Evolutionary conservation across 1,284 basidiomycete genomes (phyloP).

Genomic region (Fistulina hepatica): DNA sequence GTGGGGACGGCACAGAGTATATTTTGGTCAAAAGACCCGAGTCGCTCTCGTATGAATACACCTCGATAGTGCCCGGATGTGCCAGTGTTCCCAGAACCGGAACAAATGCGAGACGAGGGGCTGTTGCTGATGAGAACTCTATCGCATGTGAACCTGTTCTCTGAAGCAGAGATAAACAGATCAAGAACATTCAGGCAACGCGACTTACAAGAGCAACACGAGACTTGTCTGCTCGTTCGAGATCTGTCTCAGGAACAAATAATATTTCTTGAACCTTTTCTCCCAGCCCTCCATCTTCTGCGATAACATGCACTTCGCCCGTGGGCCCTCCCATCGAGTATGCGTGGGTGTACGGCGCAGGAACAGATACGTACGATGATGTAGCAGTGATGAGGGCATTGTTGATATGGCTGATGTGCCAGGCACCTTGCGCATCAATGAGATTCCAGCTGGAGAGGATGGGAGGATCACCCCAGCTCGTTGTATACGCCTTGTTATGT

Average conservation of each 20-base stretch:
- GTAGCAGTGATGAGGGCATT: constrained; percentile 36
- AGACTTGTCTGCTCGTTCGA: constrained; percentile 36
- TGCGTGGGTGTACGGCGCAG: constrained; percentile 32
- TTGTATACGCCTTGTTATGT: constrained; percentile 30
- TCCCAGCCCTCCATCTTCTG: constrained; percentile 26
- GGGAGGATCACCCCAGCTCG: constrained; percentile 37
- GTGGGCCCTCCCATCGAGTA: constrained; percentile 39
- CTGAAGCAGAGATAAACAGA: constrained; percentile 18
- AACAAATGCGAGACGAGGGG: constrained; percentile 27
- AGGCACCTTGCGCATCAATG: constrained; percentile 17
- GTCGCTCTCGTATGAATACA: constrained; percentile 26
- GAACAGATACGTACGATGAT: constrained; percentile 37
- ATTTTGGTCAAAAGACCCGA: constrained; percentile 28
- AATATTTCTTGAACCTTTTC: constrained; percentile 33
- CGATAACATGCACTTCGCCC: constrained; percentile 34
- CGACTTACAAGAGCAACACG: constrained; percentile 31
- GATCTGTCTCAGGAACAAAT: constrained; percentile 31
- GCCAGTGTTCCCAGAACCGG: constrained; percentile 30
- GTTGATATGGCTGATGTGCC: constrained; percentile 28
- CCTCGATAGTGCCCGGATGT: constrained; percentile 28
- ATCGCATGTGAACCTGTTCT: constrained; percentile 38
- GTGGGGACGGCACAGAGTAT: constrained; percentile 28
- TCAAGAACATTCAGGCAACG: neutral
- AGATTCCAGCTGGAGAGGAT: constrained; percentile 33
- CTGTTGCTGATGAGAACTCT: constrained; percentile 29